A percentile compares a stretch with the other conserved stretches of the same genome.
Conservation (phyloP, 257 asterid genomes). For the Gardenia jasminoides region DNA sequence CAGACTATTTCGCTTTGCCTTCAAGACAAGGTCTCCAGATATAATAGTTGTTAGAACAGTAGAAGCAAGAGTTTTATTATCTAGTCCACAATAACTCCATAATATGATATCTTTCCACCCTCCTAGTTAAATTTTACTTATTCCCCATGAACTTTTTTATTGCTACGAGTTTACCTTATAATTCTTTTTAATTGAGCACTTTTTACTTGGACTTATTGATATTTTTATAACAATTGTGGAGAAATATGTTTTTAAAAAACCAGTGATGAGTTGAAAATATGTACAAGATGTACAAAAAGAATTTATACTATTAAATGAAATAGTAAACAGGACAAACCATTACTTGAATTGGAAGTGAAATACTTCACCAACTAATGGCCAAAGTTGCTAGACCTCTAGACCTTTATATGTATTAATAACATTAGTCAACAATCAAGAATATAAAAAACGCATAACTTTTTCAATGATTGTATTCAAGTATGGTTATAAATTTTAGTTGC, state of each 20-base stretch:
- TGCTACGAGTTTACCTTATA: too few species aligned
- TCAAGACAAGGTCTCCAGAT: conserved; percentile 9
- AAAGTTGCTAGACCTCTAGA: background rate
- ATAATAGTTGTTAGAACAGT: background rate
- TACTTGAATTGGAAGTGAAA: background rate
- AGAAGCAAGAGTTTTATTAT: background rate
- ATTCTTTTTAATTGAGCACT: background rate
- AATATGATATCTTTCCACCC: background rate
- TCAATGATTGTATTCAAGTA: too few species aligned
- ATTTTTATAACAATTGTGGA: too few species aligned
- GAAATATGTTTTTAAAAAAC: too few species aligned
- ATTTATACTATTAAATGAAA: too few species aligned
- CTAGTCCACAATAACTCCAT: background rate
- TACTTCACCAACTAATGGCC: background rate
- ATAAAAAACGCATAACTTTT: too few species aligned
- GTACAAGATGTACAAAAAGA: too few species aligned
- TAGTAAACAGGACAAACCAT: too few species aligned
- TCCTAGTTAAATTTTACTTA: background rate
- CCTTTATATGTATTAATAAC: background rate
- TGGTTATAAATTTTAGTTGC: background rate
- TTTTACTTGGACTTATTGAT: too few species aligned
- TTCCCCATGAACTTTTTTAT: background rate
- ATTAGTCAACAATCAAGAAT: too few species aligned
- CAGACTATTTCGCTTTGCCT: conserved; percentile 5
- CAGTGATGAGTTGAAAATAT: too few species aligned